Base-by-base conservation (phyloP, 2,329 filamentous ascomycete species). In the Sclerotinia borealis region DNA sequence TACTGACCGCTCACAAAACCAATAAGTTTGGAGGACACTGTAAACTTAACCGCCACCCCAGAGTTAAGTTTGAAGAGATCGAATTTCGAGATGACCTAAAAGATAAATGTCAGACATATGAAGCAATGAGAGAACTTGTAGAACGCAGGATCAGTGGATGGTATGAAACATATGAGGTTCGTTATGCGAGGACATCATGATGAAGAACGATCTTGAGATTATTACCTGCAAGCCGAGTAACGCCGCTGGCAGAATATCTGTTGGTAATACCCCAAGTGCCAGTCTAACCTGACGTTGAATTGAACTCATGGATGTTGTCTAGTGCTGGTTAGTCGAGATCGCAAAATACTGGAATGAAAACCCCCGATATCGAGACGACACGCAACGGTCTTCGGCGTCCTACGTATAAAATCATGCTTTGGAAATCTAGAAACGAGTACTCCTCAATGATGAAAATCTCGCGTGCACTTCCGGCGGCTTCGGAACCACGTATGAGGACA, bases 81-180 rank as follows among this genome's bases (percentile, higher is more conserved):
- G 39, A 56, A 34, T 34, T 56, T 17, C 54, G 54, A 17, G 27
- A 25, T 17, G 54, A 45, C 29, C 54, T 56, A 10, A 56, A 25
- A 19, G 27, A 45, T 19, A 56, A 56, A 45, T 56, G 54, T 25
- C 39, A 56, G 39, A 34, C 54, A 34, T 22, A 34, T 22, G 27
- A 56, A 45, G 54, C 54, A 34, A 56, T 56, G 54, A 56, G 54
- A 43, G 54, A 56, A 45, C 39, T 56, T 34, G 54, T 56, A 13
- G 39, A 56, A 43, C 54, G 39, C 39, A 56, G 54, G 13, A 45
- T 56, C 8, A 34, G 27, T 56, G 54, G 54, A 43, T 56, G 39
- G 54, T 34, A 56, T 22, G 29, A 56, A 11, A 56, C 27, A 34
- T 56, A 56, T 25, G 54, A 56, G 54, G 54, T 56, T 34, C 54